A percentile compares a stretch with the other conserved stretches of the same genome.
phyloP scores from a whole-genome alignment of 139 green algal genomes.

The Coelastrella sp. region DNA sequence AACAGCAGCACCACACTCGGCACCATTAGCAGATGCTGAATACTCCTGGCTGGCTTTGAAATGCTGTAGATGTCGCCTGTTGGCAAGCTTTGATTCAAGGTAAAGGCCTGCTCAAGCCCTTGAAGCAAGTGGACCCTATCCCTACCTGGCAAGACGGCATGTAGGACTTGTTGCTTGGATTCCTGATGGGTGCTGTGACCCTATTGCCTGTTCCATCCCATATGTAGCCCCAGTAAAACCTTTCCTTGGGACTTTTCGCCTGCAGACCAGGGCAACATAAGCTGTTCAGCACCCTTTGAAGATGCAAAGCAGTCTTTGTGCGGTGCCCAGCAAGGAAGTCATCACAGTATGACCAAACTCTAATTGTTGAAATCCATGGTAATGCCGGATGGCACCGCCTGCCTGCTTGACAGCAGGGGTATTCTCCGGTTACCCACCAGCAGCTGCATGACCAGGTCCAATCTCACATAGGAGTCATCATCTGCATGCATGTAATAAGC shows the following conservation, averaged over 20 bases:
- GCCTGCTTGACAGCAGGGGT: too few relatives aligned
- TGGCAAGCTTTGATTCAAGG: background rate
- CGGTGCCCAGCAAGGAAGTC: too few relatives aligned
- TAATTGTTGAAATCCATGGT: too few relatives aligned
- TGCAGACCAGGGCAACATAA: slow-evolving; percentile 14
- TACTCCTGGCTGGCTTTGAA: background rate
- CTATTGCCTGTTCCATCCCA: slow-evolving; percentile 67
- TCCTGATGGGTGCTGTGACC: slow-evolving; percentile 64
- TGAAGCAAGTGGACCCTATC: background rate
- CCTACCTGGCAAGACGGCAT: slow-evolving; percentile 70
- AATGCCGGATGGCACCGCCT: too few relatives aligned
- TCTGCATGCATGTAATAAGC: slow-evolving; percentile 73
- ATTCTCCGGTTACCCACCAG: slow-evolving; percentile 43
- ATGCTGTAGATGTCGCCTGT: background rate
- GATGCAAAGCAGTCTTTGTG: background rate
- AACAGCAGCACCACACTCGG: too few relatives aligned
- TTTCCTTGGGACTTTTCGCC: slow-evolving; percentile 42
- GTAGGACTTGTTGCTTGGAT: slow-evolving; percentile 73
- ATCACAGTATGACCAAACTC: too few relatives aligned
- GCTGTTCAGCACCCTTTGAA: background rate
- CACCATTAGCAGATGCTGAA: background rate
- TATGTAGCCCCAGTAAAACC: slow-evolving; percentile 77
- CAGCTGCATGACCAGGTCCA: slow-evolving; percentile 68
- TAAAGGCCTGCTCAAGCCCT: background rate
- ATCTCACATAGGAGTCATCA: slow-evolving; percentile 73